These are phyloP conservation scores for Maudiozyma serrabonitensis DNA, from an alignment of 805 yeast species.

Conservation along the genomic window DNA sequence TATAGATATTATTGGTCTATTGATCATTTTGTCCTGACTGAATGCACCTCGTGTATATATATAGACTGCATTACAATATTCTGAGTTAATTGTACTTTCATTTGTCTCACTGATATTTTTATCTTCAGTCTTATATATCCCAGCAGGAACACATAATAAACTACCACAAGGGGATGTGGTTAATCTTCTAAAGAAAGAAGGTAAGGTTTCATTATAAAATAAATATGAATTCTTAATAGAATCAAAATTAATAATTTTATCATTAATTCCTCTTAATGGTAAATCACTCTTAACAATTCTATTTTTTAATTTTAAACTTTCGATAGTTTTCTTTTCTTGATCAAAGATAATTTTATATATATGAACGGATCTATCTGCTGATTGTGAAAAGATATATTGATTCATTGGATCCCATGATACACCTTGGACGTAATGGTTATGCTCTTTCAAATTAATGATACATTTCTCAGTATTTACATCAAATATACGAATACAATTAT, in stretches of 20 bases:
- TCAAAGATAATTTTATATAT: conserved; percentile 37
- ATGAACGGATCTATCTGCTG: conserved; percentile 78
- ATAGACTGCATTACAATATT: conserved; percentile 58
- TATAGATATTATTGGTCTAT: conserved; percentile 66
- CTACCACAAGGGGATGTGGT: conserved; percentile 87
- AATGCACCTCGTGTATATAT: conserved; percentile 67
- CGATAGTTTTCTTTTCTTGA: not conserved
- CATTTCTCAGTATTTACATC: conserved; percentile 4
- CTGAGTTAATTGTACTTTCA: conserved; percentile 11
- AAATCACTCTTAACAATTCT: conserved; percentile 51
- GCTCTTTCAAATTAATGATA: conserved; percentile 36
- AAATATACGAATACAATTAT: conserved; percentile 66
- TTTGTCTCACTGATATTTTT: conserved; percentile 9
- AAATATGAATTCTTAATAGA: conserved; percentile 34
- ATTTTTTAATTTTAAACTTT: conserved; percentile 20
- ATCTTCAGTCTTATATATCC: conserved; percentile 37
- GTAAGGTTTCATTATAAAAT: conserved; percentile 79
- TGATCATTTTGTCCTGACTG: conserved; percentile 27
- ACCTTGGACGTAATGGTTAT: conserved; percentile 89
- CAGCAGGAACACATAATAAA: conserved; percentile 68
- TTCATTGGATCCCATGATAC: conserved; percentile 90
- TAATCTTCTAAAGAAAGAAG: conserved; percentile 82
- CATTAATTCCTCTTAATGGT: conserved; percentile 29
- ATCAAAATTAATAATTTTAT: conserved; percentile 12
- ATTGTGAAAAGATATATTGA: conserved; percentile 71